Conservation (phyloP, 192 early-diverging fungal genomes). For the Rhizophagus prolifer region DNA sequence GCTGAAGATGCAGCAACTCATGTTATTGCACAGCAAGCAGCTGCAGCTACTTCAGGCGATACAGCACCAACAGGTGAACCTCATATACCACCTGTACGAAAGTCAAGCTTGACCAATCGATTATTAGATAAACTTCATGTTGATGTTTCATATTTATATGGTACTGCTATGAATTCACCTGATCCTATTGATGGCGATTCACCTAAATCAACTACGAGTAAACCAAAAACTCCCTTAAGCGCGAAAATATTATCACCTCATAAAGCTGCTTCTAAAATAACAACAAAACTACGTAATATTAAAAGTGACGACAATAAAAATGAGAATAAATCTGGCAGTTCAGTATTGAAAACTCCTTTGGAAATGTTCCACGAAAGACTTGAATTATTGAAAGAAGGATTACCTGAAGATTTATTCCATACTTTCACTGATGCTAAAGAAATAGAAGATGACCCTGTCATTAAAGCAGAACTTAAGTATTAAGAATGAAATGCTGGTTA, state of each 20-base stretch:
- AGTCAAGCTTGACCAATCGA: background rate
- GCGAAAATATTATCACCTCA: conserved; percentile 2
- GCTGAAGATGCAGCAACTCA: conserved; percentile 21
- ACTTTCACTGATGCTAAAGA: conserved; percentile 15
- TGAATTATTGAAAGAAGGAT: background rate
- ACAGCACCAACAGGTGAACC: background rate
- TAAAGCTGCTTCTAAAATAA: background rate
- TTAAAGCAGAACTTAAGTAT: conserved; percentile 15
- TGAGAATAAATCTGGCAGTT: background rate
- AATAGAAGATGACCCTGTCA: conserved; percentile 16
- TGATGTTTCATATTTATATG: conserved; percentile 3
- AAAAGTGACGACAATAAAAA: background rate
- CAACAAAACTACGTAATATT: background rate
- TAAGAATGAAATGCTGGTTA: background rate
- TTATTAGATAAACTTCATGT: conserved; percentile 20
- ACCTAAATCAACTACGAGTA: background rate
- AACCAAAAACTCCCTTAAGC: background rate
- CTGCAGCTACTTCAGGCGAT: background rate
- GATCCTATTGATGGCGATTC: background rate
- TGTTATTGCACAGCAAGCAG: conserved; percentile 3
- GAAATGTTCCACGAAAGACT: conserved; percentile 35
- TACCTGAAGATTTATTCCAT: conserved; percentile 30
- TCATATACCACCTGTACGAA: conserved; percentile 1
- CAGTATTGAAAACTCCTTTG: conserved; percentile 23
- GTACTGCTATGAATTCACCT: background rate